A percentile compares a stretch with the other conserved stretches of the same genome.
phyloP scores from a whole-genome alignment of 331 rosid species.

The Acacia concinna region DNA sequence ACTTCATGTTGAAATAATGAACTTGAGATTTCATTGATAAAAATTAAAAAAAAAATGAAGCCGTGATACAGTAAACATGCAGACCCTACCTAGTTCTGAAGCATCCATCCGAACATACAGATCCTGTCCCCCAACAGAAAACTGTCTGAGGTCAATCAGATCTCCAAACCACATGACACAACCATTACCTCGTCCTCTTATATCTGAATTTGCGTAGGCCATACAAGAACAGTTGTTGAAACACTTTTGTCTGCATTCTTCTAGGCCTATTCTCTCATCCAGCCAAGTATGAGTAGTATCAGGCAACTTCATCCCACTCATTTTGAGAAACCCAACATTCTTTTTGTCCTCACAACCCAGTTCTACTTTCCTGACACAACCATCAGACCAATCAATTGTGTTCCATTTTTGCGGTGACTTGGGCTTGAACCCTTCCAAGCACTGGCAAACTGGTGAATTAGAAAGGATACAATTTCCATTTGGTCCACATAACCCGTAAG shows the following conservation, averaged over 20 bases:
- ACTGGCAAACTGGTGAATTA: conserved; percentile 46
- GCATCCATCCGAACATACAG: conserved; percentile 26
- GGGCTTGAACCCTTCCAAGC: conserved; percentile 48
- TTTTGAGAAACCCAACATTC: conserved; percentile 35
- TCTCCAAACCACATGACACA: conserved; percentile 56
- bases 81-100: conserved; percentile 24
- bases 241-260: conserved; percentile 47
- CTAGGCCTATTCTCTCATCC: conserved; percentile 32
- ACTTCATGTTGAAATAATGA: not conserved
- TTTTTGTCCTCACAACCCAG: conserved; percentile 29
- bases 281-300: conserved; percentile 37
- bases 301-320: conserved; percentile 46
- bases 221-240: conserved; percentile 53
- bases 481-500: conserved; percentile 49
- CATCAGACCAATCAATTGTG: conserved; percentile 31
- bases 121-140: conserved; percentile 37
- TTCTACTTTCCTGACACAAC: conserved; percentile 42
- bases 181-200: conserved; percentile 51
- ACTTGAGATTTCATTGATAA: not conserved
- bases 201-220: conserved; percentile 56
- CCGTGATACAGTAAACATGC: not conserved
- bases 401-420: conserved; percentile 34
- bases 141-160: conserved; percentile 42
- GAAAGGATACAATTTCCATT: conserved; percentile 39
- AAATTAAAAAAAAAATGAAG: not conserved